These are phyloP conservation scores for Fusarium oligoseptatum DNA, from an alignment of 2,329 filamentous ascomycete genomes.

Conservation along the genomic window DNA sequence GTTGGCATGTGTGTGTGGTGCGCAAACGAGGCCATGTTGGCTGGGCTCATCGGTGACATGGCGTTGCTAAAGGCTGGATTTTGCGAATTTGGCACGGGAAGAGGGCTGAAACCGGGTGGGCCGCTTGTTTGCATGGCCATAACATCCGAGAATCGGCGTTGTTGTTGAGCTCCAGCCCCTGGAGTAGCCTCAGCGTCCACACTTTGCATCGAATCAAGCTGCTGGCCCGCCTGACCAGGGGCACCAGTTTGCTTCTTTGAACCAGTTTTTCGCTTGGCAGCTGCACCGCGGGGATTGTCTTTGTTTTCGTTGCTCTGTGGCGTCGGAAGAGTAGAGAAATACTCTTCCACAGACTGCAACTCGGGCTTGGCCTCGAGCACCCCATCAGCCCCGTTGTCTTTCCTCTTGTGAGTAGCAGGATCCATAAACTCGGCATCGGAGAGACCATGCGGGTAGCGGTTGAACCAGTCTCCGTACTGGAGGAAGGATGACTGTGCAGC, in stretches of 20 bases:
- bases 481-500: constrained; percentile 76
- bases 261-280: constrained; percentile 53
- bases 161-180: constrained; percentile 40
- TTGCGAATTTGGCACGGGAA: constrained; percentile 59
- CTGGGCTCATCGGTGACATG: constrained; percentile 67
- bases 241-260: constrained; percentile 51
- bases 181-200: constrained; percentile 30
- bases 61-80: constrained; percentile 59
- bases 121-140: constrained; percentile 58
- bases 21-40: constrained; percentile 56
- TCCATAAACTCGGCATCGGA: constrained; percentile 87
- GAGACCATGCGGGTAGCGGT: constrained; percentile 92
- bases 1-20: constrained; percentile 54
- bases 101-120: constrained; percentile 55
- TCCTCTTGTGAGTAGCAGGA: constrained; percentile 74
- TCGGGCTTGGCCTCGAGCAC: constrained; percentile 90
- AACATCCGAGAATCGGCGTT: constrained; percentile 59
- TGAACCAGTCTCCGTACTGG: constrained; percentile 98
- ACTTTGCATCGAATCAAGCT: constrained; percentile 39
- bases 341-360: constrained; percentile 94
- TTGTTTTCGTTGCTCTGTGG: constrained; percentile 61
- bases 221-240: constrained; percentile 27
- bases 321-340: constrained; percentile 83
- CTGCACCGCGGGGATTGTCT: constrained; percentile 39
- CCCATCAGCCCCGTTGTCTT: constrained; percentile 86